A percentile compares a stretch with the other conserved stretches of the same genome.
These are phyloP conservation scores for Penicillium concentricum DNA, from an alignment of 2,329 filamentous ascomycete species.

Conservation along the genomic window DNA sequence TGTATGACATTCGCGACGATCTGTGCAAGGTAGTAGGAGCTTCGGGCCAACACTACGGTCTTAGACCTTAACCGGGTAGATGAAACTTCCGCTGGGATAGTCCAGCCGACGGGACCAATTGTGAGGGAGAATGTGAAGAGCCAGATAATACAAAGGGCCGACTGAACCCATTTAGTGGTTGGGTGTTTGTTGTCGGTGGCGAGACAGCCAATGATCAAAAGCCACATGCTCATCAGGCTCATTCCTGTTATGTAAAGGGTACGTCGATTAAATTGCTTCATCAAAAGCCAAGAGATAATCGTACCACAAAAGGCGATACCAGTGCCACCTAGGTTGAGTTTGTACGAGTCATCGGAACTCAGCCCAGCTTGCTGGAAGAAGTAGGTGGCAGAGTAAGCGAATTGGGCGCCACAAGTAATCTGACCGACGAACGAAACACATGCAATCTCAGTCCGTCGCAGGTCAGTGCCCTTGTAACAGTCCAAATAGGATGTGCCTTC, in stretches of 20 bases:
- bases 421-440: constrained; percentile 38
- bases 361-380: constrained; percentile 44
- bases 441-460: constrained; percentile 44
- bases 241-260: constrained; percentile 40
- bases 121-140: constrained; percentile 55
- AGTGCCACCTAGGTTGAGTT: constrained; percentile 57
- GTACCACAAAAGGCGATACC: constrained; percentile 59
- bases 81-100: constrained; percentile 53
- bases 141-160: constrained; percentile 52
- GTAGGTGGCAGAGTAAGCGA: constrained; percentile 34
- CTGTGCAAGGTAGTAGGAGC: constrained; percentile 49
- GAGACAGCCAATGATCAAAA: constrained; percentile 31
- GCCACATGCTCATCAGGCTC: constrained; percentile 27
- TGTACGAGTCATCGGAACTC: constrained; percentile 43
- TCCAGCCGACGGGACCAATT: constrained; percentile 54
- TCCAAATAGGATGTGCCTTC: constrained; percentile 26
- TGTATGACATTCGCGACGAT: constrained; percentile 45
- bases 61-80: constrained; percentile 55
- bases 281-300: constrained; percentile 50
- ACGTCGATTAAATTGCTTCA: constrained; percentile 39
- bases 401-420: constrained; percentile 27
- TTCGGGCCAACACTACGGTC: constrained; percentile 54
- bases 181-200: neutral
- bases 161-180: constrained; percentile 31
- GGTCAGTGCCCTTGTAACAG: constrained; percentile 32